These are phyloP conservation scores for Pinus taeda DNA, from an alignment of 75 land plant genomes.

Conservation along the genomic window DNA sequence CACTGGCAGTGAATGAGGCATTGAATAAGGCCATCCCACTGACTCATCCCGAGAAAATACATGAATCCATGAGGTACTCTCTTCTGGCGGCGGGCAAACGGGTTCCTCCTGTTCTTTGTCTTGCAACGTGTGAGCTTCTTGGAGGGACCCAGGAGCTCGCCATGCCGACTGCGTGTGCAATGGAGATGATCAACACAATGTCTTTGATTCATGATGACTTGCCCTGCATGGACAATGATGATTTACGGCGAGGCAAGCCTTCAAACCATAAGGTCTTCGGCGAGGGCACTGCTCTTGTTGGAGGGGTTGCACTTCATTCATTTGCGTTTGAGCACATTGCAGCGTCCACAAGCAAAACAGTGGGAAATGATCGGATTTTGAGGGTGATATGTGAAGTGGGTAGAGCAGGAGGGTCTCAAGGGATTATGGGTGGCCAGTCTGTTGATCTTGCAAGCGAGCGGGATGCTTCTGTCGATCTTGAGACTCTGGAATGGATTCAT, in stretches of 20 bases:
- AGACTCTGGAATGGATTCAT: constrained; percentile 47
- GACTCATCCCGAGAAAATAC: too few relatives aligned
- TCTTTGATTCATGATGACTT: constrained; percentile 67
- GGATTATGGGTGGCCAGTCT: constrained; percentile 62
- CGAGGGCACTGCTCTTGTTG: constrained; percentile 44
- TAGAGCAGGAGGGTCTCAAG: constrained; percentile 36
- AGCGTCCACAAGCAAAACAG: constrained; percentile 17
- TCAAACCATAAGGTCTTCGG: constrained; percentile 59
- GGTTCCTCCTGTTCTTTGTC: constrained; percentile 38
- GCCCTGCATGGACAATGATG: constrained; percentile 70
- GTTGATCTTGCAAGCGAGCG: constrained; percentile 46
- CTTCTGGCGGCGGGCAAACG: constrained; percentile 4
- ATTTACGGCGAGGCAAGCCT: constrained; percentile 49
- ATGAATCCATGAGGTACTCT: too few relatives aligned
- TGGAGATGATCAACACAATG: constrained; percentile 69
- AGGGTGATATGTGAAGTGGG: constrained; percentile 44
- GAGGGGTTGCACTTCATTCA: constrained; percentile 56
- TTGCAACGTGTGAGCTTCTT: constrained; percentile 69
- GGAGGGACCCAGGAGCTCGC: constrained; percentile 50
- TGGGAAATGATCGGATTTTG: constrained; percentile 17
- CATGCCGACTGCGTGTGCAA: constrained; percentile 55
- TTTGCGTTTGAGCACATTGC: constrained; percentile 45
- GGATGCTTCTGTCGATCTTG: constrained; percentile 23
- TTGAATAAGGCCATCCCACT: too few relatives aligned
- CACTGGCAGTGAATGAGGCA: too few relatives aligned